These are phyloP conservation scores for Microbotryum silenes-acaulis DNA, from an alignment of 1,284 basidiomycete genomes.

Conservation along the genomic window DNA sequence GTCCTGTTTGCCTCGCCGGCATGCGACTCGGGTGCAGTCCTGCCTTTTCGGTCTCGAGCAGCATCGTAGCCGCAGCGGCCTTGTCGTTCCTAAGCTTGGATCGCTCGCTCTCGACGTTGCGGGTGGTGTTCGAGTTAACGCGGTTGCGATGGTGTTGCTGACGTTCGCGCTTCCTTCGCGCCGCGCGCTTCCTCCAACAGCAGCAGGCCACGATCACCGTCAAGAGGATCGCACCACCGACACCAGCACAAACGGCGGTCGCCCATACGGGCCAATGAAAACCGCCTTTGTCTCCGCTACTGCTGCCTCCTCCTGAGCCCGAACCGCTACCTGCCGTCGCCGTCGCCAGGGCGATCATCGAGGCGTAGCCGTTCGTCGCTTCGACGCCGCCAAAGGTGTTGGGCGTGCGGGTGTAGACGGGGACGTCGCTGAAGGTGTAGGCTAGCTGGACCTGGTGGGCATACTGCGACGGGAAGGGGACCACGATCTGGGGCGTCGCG, in stretches of 20 bases:
- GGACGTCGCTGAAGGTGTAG: slow-evolving; percentile 5
- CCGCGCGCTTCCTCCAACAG: slow-evolving; percentile 5
- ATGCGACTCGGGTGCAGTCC: neutral
- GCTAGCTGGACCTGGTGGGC: slow-evolving; percentile 17
- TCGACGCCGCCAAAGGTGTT: slow-evolving; percentile 18
- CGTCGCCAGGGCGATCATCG: slow-evolving; percentile 5
- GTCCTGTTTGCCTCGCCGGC: neutral
- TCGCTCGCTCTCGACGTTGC: slow-evolving; percentile 1
- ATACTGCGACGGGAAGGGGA: slow-evolving; percentile 26
- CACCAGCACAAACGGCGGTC: slow-evolving; percentile 16
- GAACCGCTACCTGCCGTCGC: neutral
- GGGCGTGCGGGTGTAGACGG: slow-evolving; percentile 15
- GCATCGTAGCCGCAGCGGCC: neutral
- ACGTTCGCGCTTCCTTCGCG: neutral
- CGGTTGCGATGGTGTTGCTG: neutral
- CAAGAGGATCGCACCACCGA: slow-evolving; percentile 12
- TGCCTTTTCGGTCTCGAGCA: neutral
- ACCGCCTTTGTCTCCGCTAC: neutral
- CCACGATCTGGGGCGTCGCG: slow-evolving; percentile 23
- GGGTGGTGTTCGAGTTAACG: neutral
- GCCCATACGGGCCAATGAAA: slow-evolving; percentile 23
- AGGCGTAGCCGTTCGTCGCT: slow-evolving; percentile 17
- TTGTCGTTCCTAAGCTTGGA: neutral
- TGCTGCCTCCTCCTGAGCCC: slow-evolving; percentile 2
- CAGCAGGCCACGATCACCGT: slow-evolving; percentile 6